These are phyloP conservation scores for Boechera divaricarpa DNA, from an alignment of 345 rosid genomes.

Conservation along the genomic window DNA sequence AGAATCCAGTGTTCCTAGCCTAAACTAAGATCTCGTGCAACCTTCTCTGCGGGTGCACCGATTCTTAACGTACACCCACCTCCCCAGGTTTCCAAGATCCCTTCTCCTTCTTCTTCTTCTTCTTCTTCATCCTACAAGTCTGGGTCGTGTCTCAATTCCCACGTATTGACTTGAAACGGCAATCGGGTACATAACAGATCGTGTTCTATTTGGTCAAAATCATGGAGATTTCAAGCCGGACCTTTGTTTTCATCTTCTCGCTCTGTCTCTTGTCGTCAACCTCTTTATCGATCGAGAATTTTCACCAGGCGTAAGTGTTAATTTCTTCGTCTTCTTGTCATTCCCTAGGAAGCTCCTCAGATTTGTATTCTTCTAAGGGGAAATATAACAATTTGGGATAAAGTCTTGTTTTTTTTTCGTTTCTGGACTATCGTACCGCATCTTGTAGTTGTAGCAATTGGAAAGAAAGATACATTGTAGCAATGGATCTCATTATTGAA, in stretches of 20 bases:
- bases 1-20: conserved; percentile 41
- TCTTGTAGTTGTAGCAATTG: not conserved
- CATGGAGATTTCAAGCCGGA: conserved; percentile 60
- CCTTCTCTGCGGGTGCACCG: conserved; percentile 46
- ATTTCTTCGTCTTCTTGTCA: not conserved
- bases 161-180: conserved; percentile 41
- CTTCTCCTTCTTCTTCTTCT: conserved; percentile 15
- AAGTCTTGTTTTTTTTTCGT: conserved; percentile 11
- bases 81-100: conserved; percentile 49
- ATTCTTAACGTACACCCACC: conserved; percentile 63
- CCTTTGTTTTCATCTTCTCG: conserved; percentile 46
- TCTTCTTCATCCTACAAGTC: conserved; percentile 6
- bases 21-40: conserved; percentile 29
- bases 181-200: conserved; percentile 41
- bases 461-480: conserved; percentile 1
- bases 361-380: conserved; percentile 13
- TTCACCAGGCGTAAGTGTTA: conserved; percentile 83
- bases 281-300: conserved; percentile 60
- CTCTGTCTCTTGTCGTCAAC: conserved; percentile 57
- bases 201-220: conserved; percentile 41
- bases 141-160: conserved; percentile 25
- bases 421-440: not conserved
- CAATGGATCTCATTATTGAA: conserved; percentile 31
- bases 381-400: not conserved
- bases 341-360: conserved; percentile 12